These are phyloP conservation scores for Tetragonia tetragonoides DNA, from an alignment of 148 eudicot genomes.

Conservation along the genomic window DNA sequence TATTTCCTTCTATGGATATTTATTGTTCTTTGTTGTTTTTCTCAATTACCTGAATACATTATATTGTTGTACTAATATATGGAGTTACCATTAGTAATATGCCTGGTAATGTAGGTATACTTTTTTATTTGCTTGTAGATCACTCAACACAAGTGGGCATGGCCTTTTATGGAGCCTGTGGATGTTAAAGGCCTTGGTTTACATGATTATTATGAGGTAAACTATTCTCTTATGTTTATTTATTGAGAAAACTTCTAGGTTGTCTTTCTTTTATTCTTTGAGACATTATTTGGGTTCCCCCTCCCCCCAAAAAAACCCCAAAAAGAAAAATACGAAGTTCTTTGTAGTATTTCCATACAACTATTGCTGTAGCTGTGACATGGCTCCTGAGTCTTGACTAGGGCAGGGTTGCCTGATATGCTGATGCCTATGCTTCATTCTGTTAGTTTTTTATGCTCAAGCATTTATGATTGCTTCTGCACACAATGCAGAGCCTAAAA, in stretches of 20 bases:
- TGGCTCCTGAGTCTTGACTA: not conserved
- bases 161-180: conserved; percentile 92
- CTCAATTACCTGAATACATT: not conserved
- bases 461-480: not conserved
- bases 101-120: not conserved
- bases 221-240: not conserved
- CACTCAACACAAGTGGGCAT: conserved; percentile 80
- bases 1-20: not conserved
- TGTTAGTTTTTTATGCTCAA: not conserved
- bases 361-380: not conserved
- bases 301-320: no score
- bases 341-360: not conserved
- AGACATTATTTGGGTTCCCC: not conserved
- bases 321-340: not conserved
- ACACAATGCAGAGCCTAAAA: not conserved
- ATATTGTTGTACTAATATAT: not conserved
- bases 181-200: conserved; percentile 79
- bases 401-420: not conserved
- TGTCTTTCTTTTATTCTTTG: not conserved
- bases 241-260: not conserved
- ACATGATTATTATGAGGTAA: conserved; percentile 78
- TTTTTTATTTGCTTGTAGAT: conserved; percentile 40
- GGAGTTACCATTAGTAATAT: not conserved
- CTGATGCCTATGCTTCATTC: not conserved
- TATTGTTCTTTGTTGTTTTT: not conserved